Evolutionary conservation across 2,329 filamentous ascomycete species (phyloP).

Genomic region (Lecanosticta acicola): DNA sequence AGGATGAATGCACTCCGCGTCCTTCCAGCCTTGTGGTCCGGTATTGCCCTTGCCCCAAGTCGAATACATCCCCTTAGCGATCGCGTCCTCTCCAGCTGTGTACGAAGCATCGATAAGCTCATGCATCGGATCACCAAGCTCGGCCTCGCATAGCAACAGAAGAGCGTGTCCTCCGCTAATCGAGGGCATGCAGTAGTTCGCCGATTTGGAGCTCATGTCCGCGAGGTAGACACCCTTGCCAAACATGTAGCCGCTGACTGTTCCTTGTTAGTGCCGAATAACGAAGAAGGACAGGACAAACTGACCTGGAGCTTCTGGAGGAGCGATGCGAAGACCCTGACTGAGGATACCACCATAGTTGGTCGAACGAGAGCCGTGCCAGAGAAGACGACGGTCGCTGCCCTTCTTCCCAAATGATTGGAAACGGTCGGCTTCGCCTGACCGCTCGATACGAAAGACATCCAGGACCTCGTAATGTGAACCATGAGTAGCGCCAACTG

Average conservation of each 20-base stretch:
- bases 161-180: constrained; percentile 57
- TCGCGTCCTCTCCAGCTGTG: constrained; percentile 59
- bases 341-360: constrained; percentile 85
- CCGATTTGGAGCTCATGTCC: constrained; percentile 78
- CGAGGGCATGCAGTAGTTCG: constrained; percentile 61
- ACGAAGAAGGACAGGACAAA: constrained; percentile 61
- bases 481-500: constrained; percentile 62
- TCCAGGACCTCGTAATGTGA: constrained; percentile 58
- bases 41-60: constrained; percentile 65
- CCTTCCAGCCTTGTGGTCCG: constrained; percentile 67
- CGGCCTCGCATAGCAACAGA: constrained; percentile 76
- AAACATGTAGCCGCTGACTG: constrained; percentile 55
- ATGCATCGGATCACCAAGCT: constrained; percentile 70
- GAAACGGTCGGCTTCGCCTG: constrained; percentile 67
- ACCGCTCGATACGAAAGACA: constrained; percentile 77
- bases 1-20: constrained; percentile 61
- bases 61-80: constrained; percentile 54
- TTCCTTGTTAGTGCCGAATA: background rate
- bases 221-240: constrained; percentile 86
- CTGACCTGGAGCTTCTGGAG: constrained; percentile 67
- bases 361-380: constrained; percentile 78
- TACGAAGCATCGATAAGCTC: constrained; percentile 55
- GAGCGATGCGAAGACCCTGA: constrained; percentile 84
- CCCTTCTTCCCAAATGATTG: constrained; percentile 49
- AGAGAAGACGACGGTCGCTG: constrained; percentile 70